Percentiles rank a stretch among this genome's conserved stretches.
phyloP scores from a whole-genome alignment of 371 early-diverging fungal genomes.

The Mortierella sp. region DNA sequence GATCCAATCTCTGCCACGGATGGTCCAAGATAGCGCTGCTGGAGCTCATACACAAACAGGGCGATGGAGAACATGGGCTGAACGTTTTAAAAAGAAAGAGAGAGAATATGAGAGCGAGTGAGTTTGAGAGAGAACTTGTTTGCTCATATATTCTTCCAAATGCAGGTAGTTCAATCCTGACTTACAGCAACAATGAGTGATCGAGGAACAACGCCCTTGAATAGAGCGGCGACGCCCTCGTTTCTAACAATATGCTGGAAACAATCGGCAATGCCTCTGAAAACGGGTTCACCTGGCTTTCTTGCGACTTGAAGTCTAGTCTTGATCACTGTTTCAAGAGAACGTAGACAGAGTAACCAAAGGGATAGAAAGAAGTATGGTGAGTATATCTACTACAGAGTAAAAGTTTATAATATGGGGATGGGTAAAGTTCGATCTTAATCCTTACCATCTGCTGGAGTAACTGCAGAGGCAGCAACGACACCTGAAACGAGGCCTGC shows the following conservation, averaged over 20 bases:
- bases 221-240: conserved; percentile 95
- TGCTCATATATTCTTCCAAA: not conserved
- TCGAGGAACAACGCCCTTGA: conserved; percentile 85
- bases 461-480: conserved; percentile 97
- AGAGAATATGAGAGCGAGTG: not conserved
- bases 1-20: conserved; percentile 20
- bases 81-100: not conserved
- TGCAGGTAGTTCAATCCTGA: not conserved
- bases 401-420: not conserved
- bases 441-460: conserved; percentile 86
- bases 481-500: conserved; percentile 97
- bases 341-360: not conserved
- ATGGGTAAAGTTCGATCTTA: not conserved
- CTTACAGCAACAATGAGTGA: conserved; percentile 58
- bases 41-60: conserved; percentile 75
- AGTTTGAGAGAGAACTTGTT: not conserved
- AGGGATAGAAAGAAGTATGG: not conserved
- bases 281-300: conserved; percentile 88
- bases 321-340: conserved; percentile 83
- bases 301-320: conserved; percentile 97
- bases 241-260: conserved; percentile 88
- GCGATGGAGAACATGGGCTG: conserved; percentile 85
- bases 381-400: too few species aligned
- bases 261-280: conserved; percentile 90
- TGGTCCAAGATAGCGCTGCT: conserved; percentile 59